These are phyloP conservation scores for Clavulina sp. DNA, from an alignment of 768 basidiomycete species.

Conservation along the genomic window DNA sequence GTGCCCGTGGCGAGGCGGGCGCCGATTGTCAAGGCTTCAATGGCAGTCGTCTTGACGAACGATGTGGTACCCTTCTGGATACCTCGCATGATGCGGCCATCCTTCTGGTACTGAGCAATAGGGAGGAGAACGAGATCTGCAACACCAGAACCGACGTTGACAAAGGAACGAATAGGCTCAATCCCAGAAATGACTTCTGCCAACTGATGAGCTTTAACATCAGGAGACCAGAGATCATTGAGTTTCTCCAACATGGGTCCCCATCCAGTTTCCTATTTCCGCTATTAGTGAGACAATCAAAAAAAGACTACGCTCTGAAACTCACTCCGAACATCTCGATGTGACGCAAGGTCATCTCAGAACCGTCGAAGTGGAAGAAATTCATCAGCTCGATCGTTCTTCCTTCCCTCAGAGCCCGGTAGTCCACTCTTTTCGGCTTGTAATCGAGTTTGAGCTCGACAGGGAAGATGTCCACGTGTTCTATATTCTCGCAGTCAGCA, in stretches of 20 bases:
- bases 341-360: slow-evolving; percentile 93
- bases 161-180: slow-evolving; percentile 86
- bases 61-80: slow-evolving; percentile 86
- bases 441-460: slow-evolving; percentile 94
- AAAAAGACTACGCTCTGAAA: slow-evolving; percentile 10
- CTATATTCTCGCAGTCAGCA: slow-evolving; percentile 22
- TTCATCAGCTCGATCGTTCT: slow-evolving; percentile 96
- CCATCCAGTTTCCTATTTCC: slow-evolving; percentile 75
- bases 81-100: slow-evolving; percentile 80
- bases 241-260: slow-evolving; percentile 70
- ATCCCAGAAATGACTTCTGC: slow-evolving; percentile 95
- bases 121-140: slow-evolving; percentile 92
- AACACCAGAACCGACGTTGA: slow-evolving; percentile 93
- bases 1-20: slow-evolving; percentile 91
- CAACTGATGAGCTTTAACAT: slow-evolving; percentile 95
- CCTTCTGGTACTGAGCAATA: slow-evolving; percentile 94
- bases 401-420: slow-evolving; percentile 75
- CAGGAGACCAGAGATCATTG: slow-evolving; percentile 98
- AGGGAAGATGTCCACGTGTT: slow-evolving; percentile 89
- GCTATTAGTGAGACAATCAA: not conserved
- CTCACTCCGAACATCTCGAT: slow-evolving; percentile 81
- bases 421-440: slow-evolving; percentile 94
- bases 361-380: slow-evolving; percentile 98
- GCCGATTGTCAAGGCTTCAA: slow-evolving; percentile 89
- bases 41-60: slow-evolving; percentile 86